A percentile compares a stretch with the other conserved stretches of the same genome.
Evolutionary conservation across 192 early-diverging fungal species (phyloP).

Genomic region (Jimgerdemannia flammicorona): DNA sequence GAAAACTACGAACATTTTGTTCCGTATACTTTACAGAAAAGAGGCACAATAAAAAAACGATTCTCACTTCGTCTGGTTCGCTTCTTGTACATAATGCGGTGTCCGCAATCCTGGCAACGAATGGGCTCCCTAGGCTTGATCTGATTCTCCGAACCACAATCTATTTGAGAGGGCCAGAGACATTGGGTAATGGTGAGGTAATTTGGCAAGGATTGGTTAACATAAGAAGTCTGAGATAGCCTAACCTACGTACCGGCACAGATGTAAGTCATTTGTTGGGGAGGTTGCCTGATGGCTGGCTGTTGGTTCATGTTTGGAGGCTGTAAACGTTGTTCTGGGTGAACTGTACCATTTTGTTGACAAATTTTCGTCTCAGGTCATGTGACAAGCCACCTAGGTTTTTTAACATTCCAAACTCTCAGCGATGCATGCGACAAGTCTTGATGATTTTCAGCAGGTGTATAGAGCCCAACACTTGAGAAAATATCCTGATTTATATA

Average conservation of each 20-base stretch:
- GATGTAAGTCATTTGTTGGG: slow-evolving; percentile 32
- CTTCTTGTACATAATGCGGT: slow-evolving; percentile 98
- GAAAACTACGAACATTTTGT: not conserved
- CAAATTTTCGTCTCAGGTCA: not conserved
- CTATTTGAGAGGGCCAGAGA: slow-evolving; percentile 24
- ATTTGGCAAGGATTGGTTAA: no score
- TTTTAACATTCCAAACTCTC: no score
- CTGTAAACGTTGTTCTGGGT: not conserved
- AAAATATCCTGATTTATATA: no score
- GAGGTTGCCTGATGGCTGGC: not conserved
- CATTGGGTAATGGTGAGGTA: not conserved
- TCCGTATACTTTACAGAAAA: not conserved
- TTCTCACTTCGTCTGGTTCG: slow-evolving; percentile 88
- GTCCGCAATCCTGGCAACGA: slow-evolving; percentile 93
- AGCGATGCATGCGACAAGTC: no score
- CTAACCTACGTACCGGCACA: slow-evolving; percentile 23
- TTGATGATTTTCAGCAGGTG: no score
- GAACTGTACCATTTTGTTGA: not conserved
- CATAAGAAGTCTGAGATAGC: not conserved
- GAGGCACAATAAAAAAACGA: not conserved
- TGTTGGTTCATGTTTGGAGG: not conserved
- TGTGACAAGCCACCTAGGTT: not conserved
- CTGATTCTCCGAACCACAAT: slow-evolving; percentile 86
- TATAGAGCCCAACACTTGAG: no score
- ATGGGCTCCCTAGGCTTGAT: slow-evolving; percentile 95